Evolutionary conservation across 805 yeast species (phyloP).

Genomic region (Suhomyces sp.): DNA sequence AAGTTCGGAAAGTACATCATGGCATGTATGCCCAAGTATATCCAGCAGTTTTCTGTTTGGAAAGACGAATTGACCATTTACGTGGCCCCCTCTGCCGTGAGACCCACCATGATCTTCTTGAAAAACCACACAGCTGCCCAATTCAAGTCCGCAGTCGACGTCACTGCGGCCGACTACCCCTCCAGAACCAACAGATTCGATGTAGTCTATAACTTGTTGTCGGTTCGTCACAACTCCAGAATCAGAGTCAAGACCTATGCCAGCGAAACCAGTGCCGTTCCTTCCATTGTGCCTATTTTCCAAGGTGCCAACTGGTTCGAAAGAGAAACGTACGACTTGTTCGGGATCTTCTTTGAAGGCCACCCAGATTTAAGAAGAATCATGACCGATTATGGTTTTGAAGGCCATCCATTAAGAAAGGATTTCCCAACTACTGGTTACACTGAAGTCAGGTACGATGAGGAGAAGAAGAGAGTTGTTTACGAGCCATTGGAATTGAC

Average conservation of each 20-base stretch:
- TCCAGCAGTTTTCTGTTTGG: slow-evolving; percentile 87
- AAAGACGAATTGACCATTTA: slow-evolving; percentile 79
- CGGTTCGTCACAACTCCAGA: slow-evolving; percentile 81
- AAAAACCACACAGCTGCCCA: slow-evolving; percentile 78
- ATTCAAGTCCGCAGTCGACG: slow-evolving; percentile 73
- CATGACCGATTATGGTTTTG: slow-evolving; percentile 89
- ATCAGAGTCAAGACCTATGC: slow-evolving; percentile 89
- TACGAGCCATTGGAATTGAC: slow-evolving; percentile 89
- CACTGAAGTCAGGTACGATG: slow-evolving; percentile 86
- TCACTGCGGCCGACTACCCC: slow-evolving; percentile 87
- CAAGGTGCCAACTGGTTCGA: slow-evolving; percentile 90
- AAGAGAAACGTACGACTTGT: slow-evolving; percentile 85
- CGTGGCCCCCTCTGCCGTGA: slow-evolving; percentile 71
- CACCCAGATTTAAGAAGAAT: slow-evolving; percentile 89
- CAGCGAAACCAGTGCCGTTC: slow-evolving; percentile 77
- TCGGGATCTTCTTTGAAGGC: slow-evolving; percentile 81
- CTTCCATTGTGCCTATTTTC: slow-evolving; percentile 66
- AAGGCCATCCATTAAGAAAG: slow-evolving; percentile 87
- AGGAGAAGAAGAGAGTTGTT: slow-evolving; percentile 84
- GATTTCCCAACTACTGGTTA: slow-evolving; percentile 93
- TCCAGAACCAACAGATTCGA: slow-evolving; percentile 81
- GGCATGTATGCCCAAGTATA: slow-evolving; percentile 74
- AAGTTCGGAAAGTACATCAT: slow-evolving; percentile 77
- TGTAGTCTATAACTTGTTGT: slow-evolving; percentile 77
- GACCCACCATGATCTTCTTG: slow-evolving; percentile 68